Evolutionary conservation across 2,329 filamentous ascomycete genomes (phyloP).

Genomic region (Trichoderma cornu-damae): DNA sequence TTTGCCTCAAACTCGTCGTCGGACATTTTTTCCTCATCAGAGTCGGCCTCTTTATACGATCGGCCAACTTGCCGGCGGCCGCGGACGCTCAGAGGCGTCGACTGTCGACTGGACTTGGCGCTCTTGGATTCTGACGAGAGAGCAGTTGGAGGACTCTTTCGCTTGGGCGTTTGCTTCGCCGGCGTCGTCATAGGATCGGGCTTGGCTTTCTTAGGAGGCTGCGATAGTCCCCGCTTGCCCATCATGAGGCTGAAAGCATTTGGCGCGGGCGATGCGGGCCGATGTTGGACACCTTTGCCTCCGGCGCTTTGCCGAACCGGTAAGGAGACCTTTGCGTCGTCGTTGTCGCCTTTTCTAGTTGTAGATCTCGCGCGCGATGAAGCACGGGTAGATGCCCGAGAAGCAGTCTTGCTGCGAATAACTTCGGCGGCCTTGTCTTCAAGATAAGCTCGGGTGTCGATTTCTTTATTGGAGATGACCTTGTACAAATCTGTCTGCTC

Average conservation of each 20-base stretch:
- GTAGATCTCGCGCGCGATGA: constrained; percentile 33
- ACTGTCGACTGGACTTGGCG: constrained; percentile 65
- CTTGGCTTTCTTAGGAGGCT: constrained; percentile 27
- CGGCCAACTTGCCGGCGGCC: constrained; percentile 46
- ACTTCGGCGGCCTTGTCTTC: constrained; percentile 71
- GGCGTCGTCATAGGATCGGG: constrained; percentile 22
- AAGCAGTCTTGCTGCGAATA: constrained; percentile 38
- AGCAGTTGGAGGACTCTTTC: constrained; percentile 30
- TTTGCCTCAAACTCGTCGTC: constrained; percentile 81
- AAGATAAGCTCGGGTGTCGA: constrained; percentile 67
- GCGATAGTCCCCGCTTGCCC: constrained; percentile 35
- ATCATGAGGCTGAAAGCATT: constrained; percentile 55
- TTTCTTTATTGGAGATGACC: constrained; percentile 51
- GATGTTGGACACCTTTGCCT: constrained; percentile 27
- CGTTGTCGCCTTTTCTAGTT: background rate
- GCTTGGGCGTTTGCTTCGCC: constrained; percentile 26
- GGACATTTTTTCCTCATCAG: constrained; percentile 59
- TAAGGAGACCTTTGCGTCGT: constrained; percentile 26
- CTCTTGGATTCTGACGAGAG: constrained; percentile 56
- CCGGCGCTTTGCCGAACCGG: constrained; percentile 36
- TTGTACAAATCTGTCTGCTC: constrained; percentile 90
- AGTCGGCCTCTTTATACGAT: constrained; percentile 51
- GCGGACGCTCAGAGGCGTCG: constrained; percentile 61
- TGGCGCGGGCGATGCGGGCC: constrained; percentile 18
- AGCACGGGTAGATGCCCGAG: constrained; percentile 16